phyloP scores from a whole-genome alignment of 163 green algal species.

The Chlorella variabilis region DNA sequence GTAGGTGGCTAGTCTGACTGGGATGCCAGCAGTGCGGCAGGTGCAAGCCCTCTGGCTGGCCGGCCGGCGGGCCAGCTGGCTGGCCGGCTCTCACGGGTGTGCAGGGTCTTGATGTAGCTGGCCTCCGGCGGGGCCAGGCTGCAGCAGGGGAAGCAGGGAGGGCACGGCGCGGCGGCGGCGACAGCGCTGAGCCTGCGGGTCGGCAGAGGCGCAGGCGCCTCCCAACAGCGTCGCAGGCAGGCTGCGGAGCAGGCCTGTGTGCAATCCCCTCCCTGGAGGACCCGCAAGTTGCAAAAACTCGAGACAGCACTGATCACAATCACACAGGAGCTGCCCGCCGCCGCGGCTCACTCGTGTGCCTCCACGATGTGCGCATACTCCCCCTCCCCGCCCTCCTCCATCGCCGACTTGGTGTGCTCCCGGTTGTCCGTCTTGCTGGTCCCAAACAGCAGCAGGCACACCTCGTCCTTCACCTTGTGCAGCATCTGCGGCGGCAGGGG shows the following conservation, averaged over 20 bases:
- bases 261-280: no score
- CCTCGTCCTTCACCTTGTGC: constrained; percentile 43
- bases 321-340: not conserved
- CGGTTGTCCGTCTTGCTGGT: constrained; percentile 41
- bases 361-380: constrained; percentile 32
- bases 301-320: not conserved
- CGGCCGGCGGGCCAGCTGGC: no score
- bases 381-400: not conserved
- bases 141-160: not conserved
- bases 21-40: no score
- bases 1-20: no score
- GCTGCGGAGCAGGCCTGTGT: no score
- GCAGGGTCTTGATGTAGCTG: constrained; percentile 7
- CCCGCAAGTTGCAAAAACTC: no score
- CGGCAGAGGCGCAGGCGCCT: no score
- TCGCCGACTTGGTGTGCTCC: constrained; percentile 5
- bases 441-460: constrained; percentile 47
- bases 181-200: not conserved
- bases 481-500: constrained; percentile 42
- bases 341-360: not conserved
- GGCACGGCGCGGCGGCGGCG: not conserved
- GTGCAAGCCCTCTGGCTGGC: no score
- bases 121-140: not conserved
- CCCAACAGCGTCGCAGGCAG: no score
- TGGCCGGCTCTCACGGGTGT: not conserved